phyloP scores from a whole-genome alignment of 148 eudicot genomes.

The Rhododendron simsii region DNA sequence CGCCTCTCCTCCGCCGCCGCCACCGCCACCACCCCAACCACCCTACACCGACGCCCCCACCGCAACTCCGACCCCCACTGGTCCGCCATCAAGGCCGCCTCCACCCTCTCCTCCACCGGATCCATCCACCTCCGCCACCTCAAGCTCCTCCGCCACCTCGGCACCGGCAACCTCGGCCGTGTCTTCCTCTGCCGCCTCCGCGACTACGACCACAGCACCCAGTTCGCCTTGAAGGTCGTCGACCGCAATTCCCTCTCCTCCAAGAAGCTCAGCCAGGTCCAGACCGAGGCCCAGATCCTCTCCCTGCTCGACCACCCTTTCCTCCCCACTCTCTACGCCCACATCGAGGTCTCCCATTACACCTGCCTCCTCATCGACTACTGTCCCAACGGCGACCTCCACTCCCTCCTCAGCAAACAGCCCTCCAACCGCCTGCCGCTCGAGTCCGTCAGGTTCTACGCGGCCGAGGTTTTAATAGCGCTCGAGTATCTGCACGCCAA shows the following conservation, averaged over 20 bases:
- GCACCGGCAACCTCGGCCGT: slow-evolving; percentile 75
- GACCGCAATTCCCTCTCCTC: slow-evolving; percentile 50
- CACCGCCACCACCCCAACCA: slow-evolving; percentile 1
- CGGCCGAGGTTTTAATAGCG: slow-evolving; percentile 58
- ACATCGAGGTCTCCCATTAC: slow-evolving; percentile 68
- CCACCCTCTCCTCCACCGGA: slow-evolving; percentile 53
- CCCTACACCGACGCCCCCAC: slow-evolving; percentile 47
- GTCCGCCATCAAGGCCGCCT: slow-evolving; percentile 57
- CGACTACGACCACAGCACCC: slow-evolving; percentile 44
- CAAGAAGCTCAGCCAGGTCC: slow-evolving; percentile 51
- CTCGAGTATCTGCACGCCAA: slow-evolving; percentile 66
- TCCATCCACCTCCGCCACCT: slow-evolving; percentile 71
- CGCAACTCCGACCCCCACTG: slow-evolving; percentile 52
- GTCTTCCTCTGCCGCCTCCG: slow-evolving; percentile 74
- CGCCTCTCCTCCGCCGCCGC: slow-evolving; percentile 42
- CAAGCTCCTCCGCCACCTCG: slow-evolving; percentile 63
- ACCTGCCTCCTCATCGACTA: slow-evolving; percentile 73
- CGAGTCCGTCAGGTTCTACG: slow-evolving; percentile 56
- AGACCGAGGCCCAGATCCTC: slow-evolving; percentile 57
- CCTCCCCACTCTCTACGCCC: slow-evolving; percentile 82
- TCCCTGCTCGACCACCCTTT: slow-evolving; percentile 71
- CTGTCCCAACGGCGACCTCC: slow-evolving; percentile 75
- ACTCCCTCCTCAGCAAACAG: slow-evolving; percentile 51
- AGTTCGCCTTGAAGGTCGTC: slow-evolving; percentile 78
- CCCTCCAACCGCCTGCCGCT: slow-evolving; percentile 42